Conservation (phyloP, 225 moss, liverwort and hornwort species). For the Lunularia cruciata region DNA sequence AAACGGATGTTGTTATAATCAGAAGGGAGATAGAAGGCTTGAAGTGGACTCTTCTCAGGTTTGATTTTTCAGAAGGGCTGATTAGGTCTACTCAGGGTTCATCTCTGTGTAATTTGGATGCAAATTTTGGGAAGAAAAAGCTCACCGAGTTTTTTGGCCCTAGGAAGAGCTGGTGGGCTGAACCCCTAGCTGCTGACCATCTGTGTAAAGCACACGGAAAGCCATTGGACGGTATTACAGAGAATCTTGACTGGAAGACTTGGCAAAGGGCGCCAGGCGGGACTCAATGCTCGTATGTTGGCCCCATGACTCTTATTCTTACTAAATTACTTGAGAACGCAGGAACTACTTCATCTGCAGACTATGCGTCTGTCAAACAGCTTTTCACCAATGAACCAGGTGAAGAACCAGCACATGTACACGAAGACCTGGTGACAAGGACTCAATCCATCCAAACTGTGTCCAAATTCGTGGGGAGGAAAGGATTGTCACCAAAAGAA, state of each 20-base stretch:
- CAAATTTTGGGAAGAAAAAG: constrained; percentile 25
- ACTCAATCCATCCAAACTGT: constrained; percentile 10
- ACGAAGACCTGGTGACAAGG: neutral
- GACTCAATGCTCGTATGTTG: neutral
- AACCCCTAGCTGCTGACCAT: neutral
- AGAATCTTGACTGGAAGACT: constrained; percentile 30
- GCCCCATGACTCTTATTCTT: constrained; percentile 17
- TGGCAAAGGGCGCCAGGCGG: constrained; percentile 25
- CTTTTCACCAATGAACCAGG: constrained; percentile 9
- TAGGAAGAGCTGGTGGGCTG: constrained; percentile 24
- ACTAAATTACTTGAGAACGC: constrained; percentile 24
- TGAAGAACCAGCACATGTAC: neutral
- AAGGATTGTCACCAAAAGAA: constrained; percentile 57
- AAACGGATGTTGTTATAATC: constrained; percentile 44
- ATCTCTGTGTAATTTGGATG: constrained; percentile 30
- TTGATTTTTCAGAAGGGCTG: constrained; percentile 58
- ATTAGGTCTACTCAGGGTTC: constrained; percentile 45
- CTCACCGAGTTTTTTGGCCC: neutral
- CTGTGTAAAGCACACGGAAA: constrained; percentile 15
- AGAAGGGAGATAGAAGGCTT: constrained; percentile 38
- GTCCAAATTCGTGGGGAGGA: constrained; percentile 21
- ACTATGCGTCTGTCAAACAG: constrained; percentile 19
- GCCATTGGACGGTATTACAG: neutral
- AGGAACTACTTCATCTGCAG: constrained; percentile 9
- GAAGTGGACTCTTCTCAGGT: constrained; percentile 65